These are phyloP conservation scores for Echites panduratus DNA, from an alignment of 257 asterid species.

Conservation along the genomic window DNA sequence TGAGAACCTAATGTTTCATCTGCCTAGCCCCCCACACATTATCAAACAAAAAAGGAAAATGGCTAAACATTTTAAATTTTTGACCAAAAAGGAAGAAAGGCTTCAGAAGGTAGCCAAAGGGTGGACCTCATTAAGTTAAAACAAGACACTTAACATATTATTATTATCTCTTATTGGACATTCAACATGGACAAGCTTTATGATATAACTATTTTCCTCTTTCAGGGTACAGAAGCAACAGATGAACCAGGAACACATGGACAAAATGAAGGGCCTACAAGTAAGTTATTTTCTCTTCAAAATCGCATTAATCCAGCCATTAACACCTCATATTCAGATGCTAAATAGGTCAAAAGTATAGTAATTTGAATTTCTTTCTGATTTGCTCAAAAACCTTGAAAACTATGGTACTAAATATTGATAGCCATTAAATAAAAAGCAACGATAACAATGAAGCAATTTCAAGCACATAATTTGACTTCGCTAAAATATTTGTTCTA, in stretches of 20 bases:
- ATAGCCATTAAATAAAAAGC: too few relatives aligned
- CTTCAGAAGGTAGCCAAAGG: background rate
- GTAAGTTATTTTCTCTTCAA: conserved; percentile 30
- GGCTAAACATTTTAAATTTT: background rate
- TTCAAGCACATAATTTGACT: background rate
- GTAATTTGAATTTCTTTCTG: background rate
- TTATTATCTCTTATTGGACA: too few relatives aligned
- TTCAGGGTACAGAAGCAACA: conserved; percentile 36
- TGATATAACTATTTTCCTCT: conserved; percentile 7
- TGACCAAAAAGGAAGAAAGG: background rate
- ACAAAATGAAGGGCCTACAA: conserved; percentile 30
- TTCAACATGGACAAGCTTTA: background rate
- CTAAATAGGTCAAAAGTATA: background rate
- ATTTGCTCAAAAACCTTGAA: background rate
- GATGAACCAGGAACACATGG: conserved; percentile 39
- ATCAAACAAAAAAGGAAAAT: background rate
- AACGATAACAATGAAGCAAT: too few relatives aligned
- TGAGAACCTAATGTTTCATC: background rate
- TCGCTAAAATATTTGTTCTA: background rate
- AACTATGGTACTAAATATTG: background rate
- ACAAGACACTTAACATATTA: background rate
- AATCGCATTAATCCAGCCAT: background rate
- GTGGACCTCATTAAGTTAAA: background rate
- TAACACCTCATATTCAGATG: background rate
- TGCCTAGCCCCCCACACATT: background rate